Base-by-base conservation (phyloP, 495 filamentous ascomycete species). In the Xylaria intraflava region DNA sequence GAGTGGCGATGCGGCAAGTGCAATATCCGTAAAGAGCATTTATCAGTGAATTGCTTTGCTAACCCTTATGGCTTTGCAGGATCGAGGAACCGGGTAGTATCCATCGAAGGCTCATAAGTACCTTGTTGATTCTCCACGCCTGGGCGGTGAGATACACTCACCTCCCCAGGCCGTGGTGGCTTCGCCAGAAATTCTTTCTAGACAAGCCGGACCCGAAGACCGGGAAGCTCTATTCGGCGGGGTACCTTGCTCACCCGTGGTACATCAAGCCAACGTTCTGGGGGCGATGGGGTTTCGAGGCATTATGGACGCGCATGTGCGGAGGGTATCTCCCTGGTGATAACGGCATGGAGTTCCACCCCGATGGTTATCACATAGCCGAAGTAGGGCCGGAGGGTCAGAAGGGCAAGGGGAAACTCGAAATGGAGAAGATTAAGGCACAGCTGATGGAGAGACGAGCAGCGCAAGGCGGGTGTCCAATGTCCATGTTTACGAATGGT, bases 191-290 rank as follows among this genome's bases (percentile, higher is more conserved):
- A 3, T 62, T 60, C n/a, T 62, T 74, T 43, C 67, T 67, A 22
- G 65, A 77, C 8, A 22, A 31, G 0, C 65, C 71, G 2, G 72
- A 80, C 43, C 53, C 55, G 43, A 71, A 31, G 62, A 78, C 62
- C 3, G 71, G 75, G 5, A 69, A 72, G 1, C 76, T 74, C 56
- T 67, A 74, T 46, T 41, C 70, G 27, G 72, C 53, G 0, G 17
- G 57, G 3, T 83, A 79, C 70, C 67, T 75, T 11, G 72, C 69
- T 0, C 71, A 71, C 0, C 80, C 81, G 0, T 83, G 75, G 55
- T 84, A 85, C 54, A 71, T 83, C 30, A 78, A 78, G 47, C 77
- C 82, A 0, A 80, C 77, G 0, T 67, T 85, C 46, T 74, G 69
- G 73, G 73, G 74, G 40, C 70, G 80, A 10, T 84, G 77, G 75